Conservation (phyloP, 1,139 yeast species). For the Candida sanyaensis region DNA sequence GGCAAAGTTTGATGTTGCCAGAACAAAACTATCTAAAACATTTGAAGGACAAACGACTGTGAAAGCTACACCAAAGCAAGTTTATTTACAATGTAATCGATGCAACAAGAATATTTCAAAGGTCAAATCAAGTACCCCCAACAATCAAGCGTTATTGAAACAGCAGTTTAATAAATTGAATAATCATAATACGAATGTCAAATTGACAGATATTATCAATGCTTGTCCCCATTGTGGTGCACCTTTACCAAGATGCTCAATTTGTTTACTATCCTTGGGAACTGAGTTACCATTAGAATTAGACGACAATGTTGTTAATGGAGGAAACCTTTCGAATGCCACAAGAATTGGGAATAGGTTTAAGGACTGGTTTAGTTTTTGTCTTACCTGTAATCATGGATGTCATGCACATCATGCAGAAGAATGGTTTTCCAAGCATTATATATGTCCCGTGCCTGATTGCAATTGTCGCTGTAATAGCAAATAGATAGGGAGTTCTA, state of each 20-base stretch:
- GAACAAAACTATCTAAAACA: slow-evolving; percentile 65
- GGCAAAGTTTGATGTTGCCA: slow-evolving; percentile 81
- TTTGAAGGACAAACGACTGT: slow-evolving; percentile 49
- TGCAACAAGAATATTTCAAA: slow-evolving; percentile 73
- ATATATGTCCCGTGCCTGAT: slow-evolving; percentile 92
- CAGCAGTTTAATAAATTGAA: slow-evolving; percentile 42
- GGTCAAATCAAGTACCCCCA: slow-evolving; percentile 19
- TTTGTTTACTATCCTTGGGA: slow-evolving; percentile 82
- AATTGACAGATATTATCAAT: slow-evolving; percentile 24
- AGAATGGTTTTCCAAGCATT: slow-evolving; percentile 90
- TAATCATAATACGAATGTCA: slow-evolving; percentile 11
- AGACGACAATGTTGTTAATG: slow-evolving; percentile 19
- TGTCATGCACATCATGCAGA: slow-evolving; percentile 94
- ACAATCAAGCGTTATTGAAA: slow-evolving; percentile 34
- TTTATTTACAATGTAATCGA: slow-evolving; percentile 74
- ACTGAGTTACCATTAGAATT: slow-evolving; percentile 55
- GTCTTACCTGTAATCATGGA: slow-evolving; percentile 89
- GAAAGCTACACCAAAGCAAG: slow-evolving; percentile 67
- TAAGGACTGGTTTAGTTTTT: slow-evolving; percentile 83
- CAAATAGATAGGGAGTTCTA: slow-evolving; percentile 21
- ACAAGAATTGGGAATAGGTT: slow-evolving; percentile 39
- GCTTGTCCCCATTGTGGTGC: slow-evolving; percentile 86
- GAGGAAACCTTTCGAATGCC: slow-evolving; percentile 5
- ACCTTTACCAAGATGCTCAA: slow-evolving; percentile 89
- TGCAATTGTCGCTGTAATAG: slow-evolving; percentile 81